Base-by-base conservation (phyloP, 805 yeast species). In the Zygotorulaspora chibaensis region DNA sequence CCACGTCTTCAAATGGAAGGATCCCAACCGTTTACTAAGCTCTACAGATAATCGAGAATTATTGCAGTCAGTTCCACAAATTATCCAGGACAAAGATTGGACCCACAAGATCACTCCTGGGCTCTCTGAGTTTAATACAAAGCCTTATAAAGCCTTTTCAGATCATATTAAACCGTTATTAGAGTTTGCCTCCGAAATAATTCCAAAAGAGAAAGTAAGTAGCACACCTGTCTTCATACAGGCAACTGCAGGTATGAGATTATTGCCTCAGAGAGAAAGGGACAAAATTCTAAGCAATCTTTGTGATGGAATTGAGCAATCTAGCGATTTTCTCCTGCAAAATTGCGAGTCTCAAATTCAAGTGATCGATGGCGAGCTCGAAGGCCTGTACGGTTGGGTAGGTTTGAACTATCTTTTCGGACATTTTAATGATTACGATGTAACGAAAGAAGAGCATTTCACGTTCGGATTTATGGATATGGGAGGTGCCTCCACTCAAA, bases 401-500 rank as follows among this genome's bases (percentile, higher is more conserved):
- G 93, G 91, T 0, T 71, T 93, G 39, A 93, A 93, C 63, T 93
- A 91, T 66, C 67, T 93, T 45, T 76, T 84, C 66, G 84, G 86
- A 1, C 77, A 77, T 48, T 70, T 86, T 40, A 73, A 82, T 49
- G 62, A 74, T 43, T 77, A 74, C 54, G 72, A 73, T 30, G 54
- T 61, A 9, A 20, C 53, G 4, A 60, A 65, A 2, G 42, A 45
- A 7, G 54, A 39, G 3, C 84, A 77, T 55, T 66, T 66, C n/a
- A 81, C 96, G 0, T 83, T 77, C 53, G 99, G 99, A 3, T 91
- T 93, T 57, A 84, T 93, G 91, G 99, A 93, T 65, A 93, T 93
- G 99, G 99, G 99, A 12, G 99, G 99, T 11, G 99, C 99, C 0
- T 88, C 96, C 1, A 88, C 96, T 0, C 99, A 93, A 61, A 79